These are phyloP conservation scores for Cucurbita maxima DNA, from an alignment of 306 rosid genomes.

Conservation along the genomic window DNA sequence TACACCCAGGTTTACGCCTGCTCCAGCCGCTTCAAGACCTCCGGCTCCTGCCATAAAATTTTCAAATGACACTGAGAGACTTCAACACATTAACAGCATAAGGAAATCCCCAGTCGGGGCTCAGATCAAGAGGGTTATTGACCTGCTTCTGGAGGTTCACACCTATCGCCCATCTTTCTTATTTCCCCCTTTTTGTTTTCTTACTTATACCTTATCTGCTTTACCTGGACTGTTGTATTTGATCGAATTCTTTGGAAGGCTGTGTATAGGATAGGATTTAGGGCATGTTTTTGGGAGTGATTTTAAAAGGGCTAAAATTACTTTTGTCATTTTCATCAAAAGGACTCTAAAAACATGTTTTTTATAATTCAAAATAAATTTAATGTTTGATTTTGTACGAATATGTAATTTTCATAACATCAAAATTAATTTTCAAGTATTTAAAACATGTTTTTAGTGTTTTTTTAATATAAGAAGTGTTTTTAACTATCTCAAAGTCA, in stretches of 20 bases:
- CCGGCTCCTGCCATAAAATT: constrained; percentile 51
- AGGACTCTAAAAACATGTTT: too few relatives aligned
- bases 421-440: too few relatives aligned
- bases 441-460: too few relatives aligned
- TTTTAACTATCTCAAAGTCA: too few relatives aligned
- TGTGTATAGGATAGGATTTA: not conserved
- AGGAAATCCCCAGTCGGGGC: constrained; percentile 76
- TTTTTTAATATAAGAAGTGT: too few relatives aligned
- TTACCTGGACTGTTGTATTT: not conserved
- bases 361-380: too few relatives aligned
- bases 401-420: too few relatives aligned
- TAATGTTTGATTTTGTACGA: too few relatives aligned
- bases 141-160: constrained; percentile 59
- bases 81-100: constrained; percentile 69
- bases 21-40: constrained; percentile 17
- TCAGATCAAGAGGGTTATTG: constrained; percentile 85
- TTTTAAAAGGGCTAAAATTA: too few relatives aligned
- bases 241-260: not conserved
- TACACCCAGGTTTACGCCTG: constrained; percentile 18
- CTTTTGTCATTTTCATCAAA: too few relatives aligned
- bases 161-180: constrained; percentile 1
- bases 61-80: constrained; percentile 86
- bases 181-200: not conserved
- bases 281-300: too few relatives aligned
- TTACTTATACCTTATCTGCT: not conserved